Evolutionary conservation across 2,329 filamentous ascomycete genomes (phyloP).

Genomic region (Shiraia sp.): DNA sequence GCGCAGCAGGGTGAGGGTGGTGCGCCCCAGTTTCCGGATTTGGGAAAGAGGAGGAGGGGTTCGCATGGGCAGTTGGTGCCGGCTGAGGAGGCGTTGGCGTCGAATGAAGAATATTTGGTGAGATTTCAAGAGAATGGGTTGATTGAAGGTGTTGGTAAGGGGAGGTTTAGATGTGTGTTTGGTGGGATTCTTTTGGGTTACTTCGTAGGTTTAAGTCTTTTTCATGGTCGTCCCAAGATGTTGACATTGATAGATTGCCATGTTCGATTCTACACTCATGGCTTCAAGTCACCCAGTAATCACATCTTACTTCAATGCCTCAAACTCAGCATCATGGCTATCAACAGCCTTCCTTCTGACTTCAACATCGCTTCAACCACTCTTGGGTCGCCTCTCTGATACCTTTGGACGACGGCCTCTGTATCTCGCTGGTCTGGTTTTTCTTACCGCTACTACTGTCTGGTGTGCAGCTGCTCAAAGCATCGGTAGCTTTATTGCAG

Average conservation of each 20-base stretch:
- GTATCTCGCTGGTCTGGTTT: slow-evolving; percentile 65
- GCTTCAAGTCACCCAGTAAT: slow-evolving; percentile 80
- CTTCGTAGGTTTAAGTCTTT: slow-evolving; percentile 42
- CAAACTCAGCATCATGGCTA: slow-evolving; percentile 80
- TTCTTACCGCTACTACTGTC: slow-evolving; percentile 67
- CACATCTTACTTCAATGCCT: slow-evolving; percentile 76
- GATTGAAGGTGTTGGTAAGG: slow-evolving; percentile 37
- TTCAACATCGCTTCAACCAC: slow-evolving; percentile 74
- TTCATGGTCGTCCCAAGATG: too few species aligned
- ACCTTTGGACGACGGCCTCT: slow-evolving; percentile 69
- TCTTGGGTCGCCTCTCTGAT: slow-evolving; percentile 75
- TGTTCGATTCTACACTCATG: slow-evolving; percentile 80
- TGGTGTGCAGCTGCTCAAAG: slow-evolving; percentile 71
- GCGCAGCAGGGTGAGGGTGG: slow-evolving; percentile 27
- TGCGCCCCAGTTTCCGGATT: slow-evolving; percentile 22
- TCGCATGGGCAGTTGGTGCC: slow-evolving; percentile 30
- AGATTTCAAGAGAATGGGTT: slow-evolving; percentile 37
- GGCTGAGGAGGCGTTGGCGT: slow-evolving; percentile 23
- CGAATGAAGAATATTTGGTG: slow-evolving; percentile 24
- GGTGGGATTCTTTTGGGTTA: slow-evolving; percentile 43
- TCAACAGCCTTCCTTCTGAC: slow-evolving; percentile 79
- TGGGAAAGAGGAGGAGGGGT: slow-evolving; percentile 26
- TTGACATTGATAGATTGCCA: slow-evolving; percentile 45
- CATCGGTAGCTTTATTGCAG: slow-evolving; percentile 72
- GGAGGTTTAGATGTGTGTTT: slow-evolving; percentile 44